Conservation (phyloP, 2,329 filamentous ascomycete species). For the Claviceps fusiformis region DNA sequence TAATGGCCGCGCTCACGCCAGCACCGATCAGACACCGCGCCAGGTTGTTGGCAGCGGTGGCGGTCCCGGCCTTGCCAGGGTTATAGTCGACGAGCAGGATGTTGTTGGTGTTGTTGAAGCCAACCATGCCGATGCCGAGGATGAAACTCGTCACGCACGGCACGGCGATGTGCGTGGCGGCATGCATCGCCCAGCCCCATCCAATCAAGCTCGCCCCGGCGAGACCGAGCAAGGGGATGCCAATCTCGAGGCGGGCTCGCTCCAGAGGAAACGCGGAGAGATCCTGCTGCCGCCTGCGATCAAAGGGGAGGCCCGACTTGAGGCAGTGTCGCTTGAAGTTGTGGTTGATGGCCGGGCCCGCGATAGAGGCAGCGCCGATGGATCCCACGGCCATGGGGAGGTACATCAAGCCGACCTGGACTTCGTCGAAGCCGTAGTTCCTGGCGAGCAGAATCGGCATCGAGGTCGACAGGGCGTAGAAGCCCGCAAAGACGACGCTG, state of each 20-base stretch:
- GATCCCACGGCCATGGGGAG: slow-evolving; percentile 37
- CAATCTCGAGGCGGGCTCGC: slow-evolving; percentile 33
- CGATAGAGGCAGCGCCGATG: slow-evolving; percentile 29
- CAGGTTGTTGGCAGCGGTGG: slow-evolving; percentile 43
- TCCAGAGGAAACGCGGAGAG: slow-evolving; percentile 38
- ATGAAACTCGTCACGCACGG: slow-evolving; percentile 33
- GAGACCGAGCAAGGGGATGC: slow-evolving; percentile 36
- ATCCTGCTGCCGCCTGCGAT: slow-evolving; percentile 37
- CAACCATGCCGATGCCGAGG: slow-evolving; percentile 35
- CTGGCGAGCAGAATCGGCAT: slow-evolving; percentile 28
- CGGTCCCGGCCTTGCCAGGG: slow-evolving; percentile 36
- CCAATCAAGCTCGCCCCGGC: slow-evolving; percentile 30
- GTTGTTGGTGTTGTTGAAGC: slow-evolving; percentile 38
- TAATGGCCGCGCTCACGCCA: slow-evolving; percentile 34
- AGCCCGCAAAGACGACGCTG: slow-evolving; percentile 34
- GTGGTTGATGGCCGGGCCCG: slow-evolving; percentile 47
- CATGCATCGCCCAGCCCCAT: slow-evolving; percentile 40
- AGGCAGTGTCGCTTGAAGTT: slow-evolving; percentile 52
- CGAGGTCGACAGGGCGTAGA: slow-evolving; percentile 32
- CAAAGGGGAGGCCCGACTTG: slow-evolving; percentile 36
- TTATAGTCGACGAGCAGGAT: slow-evolving; percentile 43
- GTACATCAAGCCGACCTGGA: slow-evolving; percentile 39
- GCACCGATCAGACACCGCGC: slow-evolving; percentile 42
- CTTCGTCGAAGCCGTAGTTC: slow-evolving; percentile 47
- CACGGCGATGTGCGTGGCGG: slow-evolving; percentile 28